A percentile compares a stretch with the other conserved stretches of the same genome.
Evolutionary conservation across 306 rosid species (phyloP).

Genomic region (Phaseolus lunatus): DNA sequence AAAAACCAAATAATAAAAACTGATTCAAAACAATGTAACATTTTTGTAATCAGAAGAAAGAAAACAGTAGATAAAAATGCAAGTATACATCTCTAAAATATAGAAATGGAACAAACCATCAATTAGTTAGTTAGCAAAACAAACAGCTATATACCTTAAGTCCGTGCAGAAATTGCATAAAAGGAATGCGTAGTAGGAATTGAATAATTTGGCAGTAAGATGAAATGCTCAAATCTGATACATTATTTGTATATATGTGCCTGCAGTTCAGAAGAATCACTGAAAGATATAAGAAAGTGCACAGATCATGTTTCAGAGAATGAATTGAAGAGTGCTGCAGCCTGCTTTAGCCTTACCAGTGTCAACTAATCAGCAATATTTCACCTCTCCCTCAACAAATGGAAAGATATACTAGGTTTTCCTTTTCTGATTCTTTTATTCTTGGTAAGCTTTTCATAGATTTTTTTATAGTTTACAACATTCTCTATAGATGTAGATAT

Average conservation of each 20-base stretch:
- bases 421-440: slow-evolving; percentile 24
- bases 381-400: slow-evolving; percentile 1
- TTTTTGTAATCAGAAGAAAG: too few relatives aligned
- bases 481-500: slow-evolving; percentile 41
- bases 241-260: background rate
- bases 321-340: slow-evolving; percentile 78
- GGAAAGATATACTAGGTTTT: slow-evolving; percentile 44
- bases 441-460: slow-evolving; percentile 37
- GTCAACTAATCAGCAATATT: slow-evolving; percentile 57
- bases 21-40: too few relatives aligned
- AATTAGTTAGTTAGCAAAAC: background rate
- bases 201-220: slow-evolving; percentile 16
- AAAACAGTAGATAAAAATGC: too few relatives aligned
- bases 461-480: slow-evolving; percentile 18
- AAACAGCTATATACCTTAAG: slow-evolving; percentile 3
- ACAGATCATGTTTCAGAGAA: slow-evolving; percentile 60
- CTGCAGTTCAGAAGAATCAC: slow-evolving; percentile 76
- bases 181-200: background rate
- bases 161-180: slow-evolving; percentile 1
- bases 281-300: slow-evolving; percentile 66
- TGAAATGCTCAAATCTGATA: slow-evolving; percentile 34
- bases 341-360: slow-evolving; percentile 80
- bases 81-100: too few relatives aligned
- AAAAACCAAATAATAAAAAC: too few relatives aligned
- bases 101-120: too few relatives aligned